phyloP scores from a whole-genome alignment of 345 rosid genomes.

The Acer saccharum region DNA sequence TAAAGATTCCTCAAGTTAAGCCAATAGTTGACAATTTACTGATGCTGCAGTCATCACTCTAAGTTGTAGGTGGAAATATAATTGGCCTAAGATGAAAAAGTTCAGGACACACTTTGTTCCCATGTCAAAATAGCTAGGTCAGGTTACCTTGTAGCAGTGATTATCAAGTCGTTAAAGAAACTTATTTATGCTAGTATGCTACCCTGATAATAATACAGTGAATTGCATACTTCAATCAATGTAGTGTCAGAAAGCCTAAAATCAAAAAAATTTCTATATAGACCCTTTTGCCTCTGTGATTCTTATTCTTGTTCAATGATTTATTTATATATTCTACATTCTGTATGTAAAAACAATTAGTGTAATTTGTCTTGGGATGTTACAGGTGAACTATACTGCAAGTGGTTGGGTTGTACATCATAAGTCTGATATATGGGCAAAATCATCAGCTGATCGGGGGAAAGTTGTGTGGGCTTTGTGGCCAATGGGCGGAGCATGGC shows the following conservation, averaged over 20 bases:
- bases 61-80: not conserved
- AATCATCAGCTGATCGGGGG: conserved; percentile 79
- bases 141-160: not conserved
- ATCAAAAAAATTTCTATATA: conserved; percentile 6
- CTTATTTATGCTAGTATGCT: not conserved
- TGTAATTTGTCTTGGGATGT: not conserved
- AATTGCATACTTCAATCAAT: not conserved
- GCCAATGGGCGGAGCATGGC: conserved; percentile 99
- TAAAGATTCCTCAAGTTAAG: not conserved
- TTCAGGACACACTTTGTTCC: not conserved
- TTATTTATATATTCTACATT: not conserved
- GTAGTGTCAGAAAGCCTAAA: not conserved
- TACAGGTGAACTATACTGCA: conserved; percentile 82
- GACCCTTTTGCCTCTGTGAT: not conserved
- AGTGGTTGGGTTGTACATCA: conserved; percentile 95
- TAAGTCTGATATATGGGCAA: conserved; percentile 91
- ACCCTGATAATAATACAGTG: not conserved
- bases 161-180: not conserved
- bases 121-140: not conserved
- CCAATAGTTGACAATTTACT: not conserved
- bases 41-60: conserved; percentile 7
- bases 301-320: not conserved
- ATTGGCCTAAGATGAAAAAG: not conserved
- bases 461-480: conserved; percentile 79
- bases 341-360: not conserved